Percentiles rank a stretch among this genome's conserved stretches.
phyloP scores from a whole-genome alignment of 2,329 filamentous ascomycete species.

The Aspergillus uvarum region DNA sequence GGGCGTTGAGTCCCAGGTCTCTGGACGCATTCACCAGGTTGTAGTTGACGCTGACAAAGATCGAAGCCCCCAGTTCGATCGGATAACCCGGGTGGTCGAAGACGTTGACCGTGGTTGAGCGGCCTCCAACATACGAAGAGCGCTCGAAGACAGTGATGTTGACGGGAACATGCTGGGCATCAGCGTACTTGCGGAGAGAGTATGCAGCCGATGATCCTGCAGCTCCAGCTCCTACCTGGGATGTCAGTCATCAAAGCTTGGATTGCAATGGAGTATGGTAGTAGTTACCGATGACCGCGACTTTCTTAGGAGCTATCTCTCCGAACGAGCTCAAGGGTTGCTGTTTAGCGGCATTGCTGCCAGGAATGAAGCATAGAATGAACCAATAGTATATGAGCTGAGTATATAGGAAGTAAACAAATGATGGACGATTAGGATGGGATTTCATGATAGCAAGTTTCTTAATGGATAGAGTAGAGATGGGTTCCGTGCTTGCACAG shows the following conservation, averaged over 20 bases:
- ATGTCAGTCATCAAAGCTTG: slow-evolving; percentile 5
- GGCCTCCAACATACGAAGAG: slow-evolving; percentile 73
- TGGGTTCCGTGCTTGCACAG: neutral
- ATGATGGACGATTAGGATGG: neutral
- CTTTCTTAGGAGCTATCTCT: slow-evolving; percentile 27
- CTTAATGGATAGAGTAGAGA: neutral
- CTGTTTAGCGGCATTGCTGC: slow-evolving; percentile 25
- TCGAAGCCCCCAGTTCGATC: slow-evolving; percentile 85
- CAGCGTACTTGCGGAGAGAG: slow-evolving; percentile 71
- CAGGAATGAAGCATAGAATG: slow-evolving; percentile 16
- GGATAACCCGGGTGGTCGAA: slow-evolving; percentile 66
- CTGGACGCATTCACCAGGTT: slow-evolving; percentile 74
- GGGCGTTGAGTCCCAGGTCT: slow-evolving; percentile 66
- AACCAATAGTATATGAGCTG: slow-evolving; percentile 15
- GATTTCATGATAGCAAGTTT: slow-evolving; percentile 9
- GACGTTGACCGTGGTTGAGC: slow-evolving; percentile 78
- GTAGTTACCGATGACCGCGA: slow-evolving; percentile 37
- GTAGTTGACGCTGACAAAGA: slow-evolving; percentile 82
- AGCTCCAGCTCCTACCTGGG: slow-evolving; percentile 72
- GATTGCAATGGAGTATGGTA: slow-evolving; percentile 6
- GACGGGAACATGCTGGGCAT: slow-evolving; percentile 57
- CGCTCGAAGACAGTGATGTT: slow-evolving; percentile 90
- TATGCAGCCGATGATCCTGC: slow-evolving; percentile 86
- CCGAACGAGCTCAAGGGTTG: slow-evolving; percentile 21
- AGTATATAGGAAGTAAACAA: slow-evolving; percentile 4